Percentiles rank a stretch among this genome's conserved stretches.
phyloP scores from a whole-genome alignment of 306 rosid genomes.

The Albizia julibrissin region DNA sequence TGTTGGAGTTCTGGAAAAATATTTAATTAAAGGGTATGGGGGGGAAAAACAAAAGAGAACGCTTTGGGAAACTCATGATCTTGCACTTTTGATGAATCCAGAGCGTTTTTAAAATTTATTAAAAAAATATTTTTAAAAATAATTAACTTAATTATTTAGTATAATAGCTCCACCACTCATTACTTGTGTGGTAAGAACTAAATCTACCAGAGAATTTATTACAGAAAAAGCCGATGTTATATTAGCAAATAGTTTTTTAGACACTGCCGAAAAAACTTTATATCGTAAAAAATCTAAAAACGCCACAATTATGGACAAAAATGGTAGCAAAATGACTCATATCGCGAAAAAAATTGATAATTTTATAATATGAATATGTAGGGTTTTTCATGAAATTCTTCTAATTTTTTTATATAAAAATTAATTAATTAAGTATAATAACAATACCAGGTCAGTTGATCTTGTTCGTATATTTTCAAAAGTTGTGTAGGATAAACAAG shows the following conservation, averaged over 20 bases:
- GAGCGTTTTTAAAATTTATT: not conserved
- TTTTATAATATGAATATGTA: not conserved
- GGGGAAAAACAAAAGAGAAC: no score
- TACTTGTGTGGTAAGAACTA: not conserved
- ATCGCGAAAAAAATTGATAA: not conserved
- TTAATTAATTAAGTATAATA: not conserved
- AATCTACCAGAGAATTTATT: not conserved
- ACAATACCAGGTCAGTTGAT: not conserved
- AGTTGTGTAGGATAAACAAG: not conserved
- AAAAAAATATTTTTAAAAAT: no score
- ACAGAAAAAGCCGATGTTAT: not conserved
- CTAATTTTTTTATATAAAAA: not conserved
- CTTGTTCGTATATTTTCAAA: not conserved
- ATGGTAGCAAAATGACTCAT: not conserved
- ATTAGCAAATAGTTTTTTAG: not conserved
- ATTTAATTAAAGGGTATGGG: not conserved
- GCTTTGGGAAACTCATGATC: no score
- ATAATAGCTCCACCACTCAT: not conserved
- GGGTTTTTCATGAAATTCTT: not conserved
- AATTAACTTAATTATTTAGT: not conserved
- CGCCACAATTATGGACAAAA: not conserved
- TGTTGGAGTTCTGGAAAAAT: not conserved
- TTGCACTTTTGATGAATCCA: not conserved
- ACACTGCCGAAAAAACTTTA: no score
- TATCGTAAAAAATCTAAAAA: not conserved